These are phyloP conservation scores for Puccinia triticina DNA, from an alignment of 1,284 basidiomycete genomes.

Conservation along the genomic window DNA sequence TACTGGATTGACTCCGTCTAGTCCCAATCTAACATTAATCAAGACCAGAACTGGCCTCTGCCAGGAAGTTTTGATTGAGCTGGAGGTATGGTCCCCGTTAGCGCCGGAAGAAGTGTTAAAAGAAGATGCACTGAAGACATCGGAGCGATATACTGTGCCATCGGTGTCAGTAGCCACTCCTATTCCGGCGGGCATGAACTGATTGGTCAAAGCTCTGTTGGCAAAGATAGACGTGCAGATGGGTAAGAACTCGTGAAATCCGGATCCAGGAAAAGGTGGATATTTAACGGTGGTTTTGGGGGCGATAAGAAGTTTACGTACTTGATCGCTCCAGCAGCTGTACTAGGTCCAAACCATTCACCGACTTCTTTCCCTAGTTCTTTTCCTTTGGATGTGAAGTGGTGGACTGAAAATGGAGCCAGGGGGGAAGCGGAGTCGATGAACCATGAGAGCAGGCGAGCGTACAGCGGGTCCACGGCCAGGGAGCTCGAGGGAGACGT, in stretches of 20 bases:
- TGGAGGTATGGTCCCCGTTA: background rate
- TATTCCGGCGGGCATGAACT: conserved; percentile 78
- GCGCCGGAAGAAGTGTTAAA: background rate
- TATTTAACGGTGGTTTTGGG: background rate
- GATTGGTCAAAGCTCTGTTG: conserved; percentile 67
- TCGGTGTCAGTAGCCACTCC: conserved; percentile 82
- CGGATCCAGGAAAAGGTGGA: background rate
- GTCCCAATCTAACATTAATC: conserved; percentile 80
- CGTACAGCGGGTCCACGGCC: conserved; percentile 66
- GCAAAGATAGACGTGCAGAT: background rate
- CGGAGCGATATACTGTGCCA: conserved; percentile 71
- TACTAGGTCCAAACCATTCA: conserved; percentile 97
- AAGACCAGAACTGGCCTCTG: conserved; percentile 83
- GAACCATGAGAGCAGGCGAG: conserved; percentile 90
- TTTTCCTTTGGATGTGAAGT: conserved; percentile 92
- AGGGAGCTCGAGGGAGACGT: background rate
- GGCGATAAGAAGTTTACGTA: conserved; percentile 60
- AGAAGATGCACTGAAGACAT: conserved; percentile 36
- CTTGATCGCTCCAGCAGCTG: conserved; percentile 93
- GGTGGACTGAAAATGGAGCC: conserved; percentile 93
- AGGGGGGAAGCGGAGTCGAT: conserved; percentile 83
- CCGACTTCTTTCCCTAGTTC: conserved; percentile 87
- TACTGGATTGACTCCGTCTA: conserved; percentile 90
- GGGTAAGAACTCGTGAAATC: background rate
- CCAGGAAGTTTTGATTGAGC: conserved; percentile 64